Conservation (phyloP, 805 yeast species). For the Cyberlindnera samutprakarnensis region DNA sequence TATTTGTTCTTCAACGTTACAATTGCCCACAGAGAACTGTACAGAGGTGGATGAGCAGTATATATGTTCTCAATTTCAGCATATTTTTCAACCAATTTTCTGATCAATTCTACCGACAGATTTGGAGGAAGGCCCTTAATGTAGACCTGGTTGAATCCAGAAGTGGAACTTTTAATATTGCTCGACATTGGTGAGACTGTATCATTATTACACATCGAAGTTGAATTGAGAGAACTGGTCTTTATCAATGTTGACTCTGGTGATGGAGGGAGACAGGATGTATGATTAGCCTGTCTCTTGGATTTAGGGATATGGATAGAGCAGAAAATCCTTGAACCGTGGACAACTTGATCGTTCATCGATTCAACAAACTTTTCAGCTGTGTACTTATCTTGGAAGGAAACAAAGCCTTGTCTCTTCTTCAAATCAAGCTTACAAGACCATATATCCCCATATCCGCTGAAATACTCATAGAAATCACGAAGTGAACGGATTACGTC, state of each 20-base stretch:
- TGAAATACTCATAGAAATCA: conserved; percentile 42
- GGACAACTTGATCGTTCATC: conserved; percentile 22
- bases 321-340: conserved; percentile 28
- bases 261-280: conserved; percentile 1
- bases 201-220: no score
- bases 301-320: conserved; percentile 32
- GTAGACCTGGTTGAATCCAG: conserved; percentile 28
- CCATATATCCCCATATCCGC: conserved; percentile 35
- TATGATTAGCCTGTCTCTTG: conserved; percentile 4
- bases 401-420: conserved; percentile 34
- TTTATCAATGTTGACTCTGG: conserved; percentile 5
- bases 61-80: conserved; percentile 45
- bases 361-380: conserved; percentile 29
- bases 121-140: conserved; percentile 39
- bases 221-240: no score
- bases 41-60: conserved; percentile 37
- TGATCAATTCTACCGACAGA: conserved; percentile 32
- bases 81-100: conserved; percentile 35
- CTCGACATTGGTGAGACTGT: no score
- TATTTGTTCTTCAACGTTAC: conserved; percentile 38
- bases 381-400: conserved; percentile 25
- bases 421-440: conserved; percentile 33
- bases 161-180: no score
- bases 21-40: conserved; percentile 35
- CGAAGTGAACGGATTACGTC: conserved; percentile 29